Evolutionary conservation across 306 rosid species (phyloP), one percentile per base, ranked within the genome.

Genomic region (Pyrus pyrifolia): DNA sequence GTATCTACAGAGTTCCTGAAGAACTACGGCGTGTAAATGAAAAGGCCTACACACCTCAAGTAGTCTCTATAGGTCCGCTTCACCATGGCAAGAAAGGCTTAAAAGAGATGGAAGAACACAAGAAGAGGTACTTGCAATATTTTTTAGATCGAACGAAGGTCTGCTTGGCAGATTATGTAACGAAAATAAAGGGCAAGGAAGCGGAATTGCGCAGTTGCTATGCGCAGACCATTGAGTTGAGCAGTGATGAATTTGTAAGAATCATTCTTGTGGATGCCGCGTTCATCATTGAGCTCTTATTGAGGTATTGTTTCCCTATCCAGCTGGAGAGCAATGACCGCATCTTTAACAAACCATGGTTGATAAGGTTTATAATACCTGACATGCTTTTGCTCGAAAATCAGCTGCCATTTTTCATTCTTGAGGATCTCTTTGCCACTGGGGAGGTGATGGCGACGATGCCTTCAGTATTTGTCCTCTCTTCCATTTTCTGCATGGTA

Each of bases 391-490:
- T 84, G 67, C 84, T 81, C 44, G 86, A 83, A 68, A 84, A 87
- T 63, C 90, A 87, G 58, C 75, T 87, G 21, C 90, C 90, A 9
- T 79, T 84, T 74, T 76, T 74, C 60, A 74, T 68, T 25, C 76
- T 72, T 14, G 13, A 65, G 2, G 65, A 75, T 22, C 67, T 83
- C 40, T 75, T 75, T 33, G 38, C 57, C 15, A 33, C 38, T 33
- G 38, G 1, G 6, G 6, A 33, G 35, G 35, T 5, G 38, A 8
- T 0, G 7, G 38, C 0, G 4, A 30, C 5, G 33, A 0, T 0
- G 35, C 14, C 23, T 59, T 68, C 70, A 12, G 12, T 87, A 38
- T 23, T 75, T 19, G 29, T 73, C 23, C 80, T 81, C 45, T 76
- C 80, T 9, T 75, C 35, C 31, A 3, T 51, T 1, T 79, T 75